phyloP scores from a whole-genome alignment of 2,329 filamentous ascomycete species.

The Hypocrella siamensis region DNA sequence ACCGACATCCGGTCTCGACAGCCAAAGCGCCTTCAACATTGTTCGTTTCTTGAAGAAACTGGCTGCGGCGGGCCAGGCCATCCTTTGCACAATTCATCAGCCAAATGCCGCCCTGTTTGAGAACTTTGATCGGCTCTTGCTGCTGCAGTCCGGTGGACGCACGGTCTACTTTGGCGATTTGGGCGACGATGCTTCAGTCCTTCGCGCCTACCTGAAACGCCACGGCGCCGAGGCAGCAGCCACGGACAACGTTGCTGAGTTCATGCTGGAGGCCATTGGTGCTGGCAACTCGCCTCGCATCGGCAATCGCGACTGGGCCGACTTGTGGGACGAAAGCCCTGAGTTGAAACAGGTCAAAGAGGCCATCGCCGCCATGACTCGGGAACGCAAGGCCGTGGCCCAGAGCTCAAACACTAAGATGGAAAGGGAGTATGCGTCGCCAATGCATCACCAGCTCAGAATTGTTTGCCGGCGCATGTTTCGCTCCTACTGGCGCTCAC shows the following conservation, averaged over 20 bases:
- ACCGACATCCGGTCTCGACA: constrained; percentile 53
- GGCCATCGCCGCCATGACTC: constrained; percentile 51
- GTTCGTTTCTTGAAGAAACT: constrained; percentile 65
- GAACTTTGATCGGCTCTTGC: constrained; percentile 69
- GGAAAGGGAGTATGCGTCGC: constrained; percentile 70
- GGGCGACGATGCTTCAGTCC: constrained; percentile 52
- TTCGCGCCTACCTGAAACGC: constrained; percentile 48
- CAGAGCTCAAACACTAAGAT: constrained; percentile 30
- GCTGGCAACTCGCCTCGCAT: constrained; percentile 58
- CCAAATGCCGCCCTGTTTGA: constrained; percentile 77
- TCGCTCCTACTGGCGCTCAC: constrained; percentile 68
- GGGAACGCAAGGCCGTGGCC: constrained; percentile 30
- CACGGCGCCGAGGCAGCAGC: constrained; percentile 43
- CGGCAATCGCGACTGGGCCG: constrained; percentile 63
- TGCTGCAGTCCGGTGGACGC: constrained; percentile 63
- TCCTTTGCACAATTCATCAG: constrained; percentile 84
- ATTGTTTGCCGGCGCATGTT: constrained; percentile 59
- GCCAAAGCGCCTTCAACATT: constrained; percentile 57
- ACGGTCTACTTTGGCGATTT: constrained; percentile 82
- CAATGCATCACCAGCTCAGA: constrained; percentile 63
- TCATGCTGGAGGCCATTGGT: constrained; percentile 75
- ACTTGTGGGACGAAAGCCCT: constrained; percentile 60
- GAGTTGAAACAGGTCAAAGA: constrained; percentile 53
- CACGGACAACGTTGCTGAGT: constrained; percentile 51
- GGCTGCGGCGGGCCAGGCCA: constrained; percentile 67